Evolutionary conservation across 2,329 filamentous ascomycete species (phyloP).

Genomic region (Plectosphaerella sp.): DNA sequence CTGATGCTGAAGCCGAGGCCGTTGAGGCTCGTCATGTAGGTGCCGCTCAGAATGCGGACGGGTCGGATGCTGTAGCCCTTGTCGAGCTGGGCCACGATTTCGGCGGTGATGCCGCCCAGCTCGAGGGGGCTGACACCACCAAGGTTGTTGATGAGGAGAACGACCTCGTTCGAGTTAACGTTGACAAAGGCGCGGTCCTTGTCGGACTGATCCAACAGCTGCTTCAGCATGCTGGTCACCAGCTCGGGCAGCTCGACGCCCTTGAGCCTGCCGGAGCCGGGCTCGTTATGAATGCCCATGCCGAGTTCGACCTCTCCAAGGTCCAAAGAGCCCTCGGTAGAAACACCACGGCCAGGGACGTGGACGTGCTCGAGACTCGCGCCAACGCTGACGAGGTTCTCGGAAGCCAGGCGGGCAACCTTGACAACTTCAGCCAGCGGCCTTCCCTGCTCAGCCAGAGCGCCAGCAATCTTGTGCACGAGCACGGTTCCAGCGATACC

Average conservation of each 20-base stretch:
- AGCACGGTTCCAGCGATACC: slow-evolving; percentile 90
- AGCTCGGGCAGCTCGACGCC: slow-evolving; percentile 46
- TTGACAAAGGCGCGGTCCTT: slow-evolving; percentile 66
- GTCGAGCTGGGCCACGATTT: slow-evolving; percentile 61
- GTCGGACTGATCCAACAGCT: slow-evolving; percentile 63
- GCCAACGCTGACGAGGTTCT: slow-evolving; percentile 80
- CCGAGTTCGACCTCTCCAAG: slow-evolving; percentile 59
- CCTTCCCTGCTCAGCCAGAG: slow-evolving; percentile 68
- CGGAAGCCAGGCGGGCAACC: slow-evolving; percentile 66
- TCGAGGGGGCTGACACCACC: slow-evolving; percentile 71
- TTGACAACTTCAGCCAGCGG: slow-evolving; percentile 66
- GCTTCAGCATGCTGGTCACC: slow-evolving; percentile 62
- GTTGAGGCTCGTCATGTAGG: slow-evolving; percentile 76
- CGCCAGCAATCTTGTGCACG: slow-evolving; percentile 86
- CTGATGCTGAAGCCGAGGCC: slow-evolving; percentile 72
- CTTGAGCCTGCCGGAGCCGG: slow-evolving; percentile 48
- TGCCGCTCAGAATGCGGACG: slow-evolving; percentile 61
- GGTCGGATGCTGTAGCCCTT: slow-evolving; percentile 55
- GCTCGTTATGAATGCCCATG: slow-evolving; percentile 76
- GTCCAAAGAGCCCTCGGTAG: slow-evolving; percentile 51
- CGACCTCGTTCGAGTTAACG: slow-evolving; percentile 58
- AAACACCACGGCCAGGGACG: slow-evolving; percentile 68
- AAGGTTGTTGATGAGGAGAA: slow-evolving; percentile 71
- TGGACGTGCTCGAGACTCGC: slow-evolving; percentile 89
- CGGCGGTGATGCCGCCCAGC: slow-evolving; percentile 65